phyloP scores from a whole-genome alignment of 192 early-diverging fungal genomes.

The Backusella westeae region DNA sequence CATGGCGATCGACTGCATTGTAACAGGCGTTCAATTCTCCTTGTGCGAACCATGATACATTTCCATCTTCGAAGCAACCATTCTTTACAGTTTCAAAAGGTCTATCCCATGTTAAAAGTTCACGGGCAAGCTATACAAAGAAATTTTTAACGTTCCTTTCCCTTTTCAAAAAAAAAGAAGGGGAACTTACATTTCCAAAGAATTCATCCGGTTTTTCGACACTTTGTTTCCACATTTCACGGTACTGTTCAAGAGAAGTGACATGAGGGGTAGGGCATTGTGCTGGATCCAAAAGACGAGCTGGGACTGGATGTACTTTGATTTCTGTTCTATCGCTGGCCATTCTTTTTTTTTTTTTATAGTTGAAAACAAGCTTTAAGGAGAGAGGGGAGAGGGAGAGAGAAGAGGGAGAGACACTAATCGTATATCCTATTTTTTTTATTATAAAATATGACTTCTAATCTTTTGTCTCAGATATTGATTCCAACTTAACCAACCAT shows the following conservation, averaged over 20 bases:
- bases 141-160: conserved; percentile 42
- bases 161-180: conserved; percentile 64
- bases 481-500: conserved; percentile 5
- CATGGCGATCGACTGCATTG: conserved; percentile 83
- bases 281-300: conserved; percentile 55
- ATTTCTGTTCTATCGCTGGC: background rate
- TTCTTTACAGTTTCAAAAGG: conserved; percentile 71
- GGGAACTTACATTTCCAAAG: conserved; percentile 77
- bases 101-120: conserved; percentile 79
- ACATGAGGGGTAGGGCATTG: conserved; percentile 70
- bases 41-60: conserved; percentile 91
- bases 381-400: too few species aligned
- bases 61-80: conserved; percentile 78
- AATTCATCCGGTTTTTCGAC: conserved; percentile 77
- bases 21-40: conserved; percentile 89
- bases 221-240: conserved; percentile 75
- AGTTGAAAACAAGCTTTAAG: background rate
- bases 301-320: conserved; percentile 51
- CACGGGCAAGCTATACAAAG: conserved; percentile 60
- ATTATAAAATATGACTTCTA: background rate
- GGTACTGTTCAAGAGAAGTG: conserved; percentile 74
- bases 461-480: conserved; percentile 6
- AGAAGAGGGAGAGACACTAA: background rate
- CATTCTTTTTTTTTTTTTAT: background rate
- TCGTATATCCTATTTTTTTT: background rate